phyloP scores from a whole-genome alignment of 306 rosid species.

The Hippophae tibetana region DNA sequence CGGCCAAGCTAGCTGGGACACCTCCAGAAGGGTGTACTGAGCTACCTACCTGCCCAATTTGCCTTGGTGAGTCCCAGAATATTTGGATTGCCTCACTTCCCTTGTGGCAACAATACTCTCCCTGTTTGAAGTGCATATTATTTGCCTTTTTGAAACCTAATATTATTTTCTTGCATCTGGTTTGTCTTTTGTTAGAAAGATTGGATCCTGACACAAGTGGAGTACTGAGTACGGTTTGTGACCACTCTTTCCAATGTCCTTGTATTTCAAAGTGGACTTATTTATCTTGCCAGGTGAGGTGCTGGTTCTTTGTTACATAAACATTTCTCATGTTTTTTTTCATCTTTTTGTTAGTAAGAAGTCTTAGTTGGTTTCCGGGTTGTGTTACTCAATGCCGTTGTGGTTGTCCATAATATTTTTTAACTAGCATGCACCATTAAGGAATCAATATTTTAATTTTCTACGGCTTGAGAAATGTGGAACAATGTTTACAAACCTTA shows the following conservation, averaged over 20 bases:
- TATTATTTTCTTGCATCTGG: neutral
- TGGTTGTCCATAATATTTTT: neutral
- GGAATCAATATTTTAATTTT: neutral
- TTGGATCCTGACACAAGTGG: constrained; percentile 80
- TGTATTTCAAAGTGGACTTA: constrained; percentile 92
- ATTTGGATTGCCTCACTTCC: neutral
- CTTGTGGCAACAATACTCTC: no score
- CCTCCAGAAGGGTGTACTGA: constrained; percentile 68
- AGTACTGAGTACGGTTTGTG: constrained; percentile 68
- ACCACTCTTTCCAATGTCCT: constrained; percentile 84
- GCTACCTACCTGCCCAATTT: constrained; percentile 90
- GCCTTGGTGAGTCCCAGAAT: constrained; percentile 62
- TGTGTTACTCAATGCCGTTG: neutral
- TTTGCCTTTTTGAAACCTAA: neutral
- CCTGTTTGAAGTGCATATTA: constrained; percentile 1
- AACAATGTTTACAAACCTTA: neutral
- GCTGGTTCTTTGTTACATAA: constrained; percentile 17
- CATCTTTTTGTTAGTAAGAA: neutral
- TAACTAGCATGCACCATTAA: neutral
- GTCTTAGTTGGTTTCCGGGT: constrained; percentile 17
- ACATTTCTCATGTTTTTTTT: constrained; percentile 1
- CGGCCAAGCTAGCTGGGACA: constrained; percentile 63
- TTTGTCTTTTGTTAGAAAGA: constrained; percentile 52
- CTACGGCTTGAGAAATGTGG: constrained; percentile 3
- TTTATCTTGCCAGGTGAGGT: constrained; percentile 76